Base-by-base conservation (phyloP, 768 basidiomycete genomes). In the Crassisporium funariophilum region DNA sequence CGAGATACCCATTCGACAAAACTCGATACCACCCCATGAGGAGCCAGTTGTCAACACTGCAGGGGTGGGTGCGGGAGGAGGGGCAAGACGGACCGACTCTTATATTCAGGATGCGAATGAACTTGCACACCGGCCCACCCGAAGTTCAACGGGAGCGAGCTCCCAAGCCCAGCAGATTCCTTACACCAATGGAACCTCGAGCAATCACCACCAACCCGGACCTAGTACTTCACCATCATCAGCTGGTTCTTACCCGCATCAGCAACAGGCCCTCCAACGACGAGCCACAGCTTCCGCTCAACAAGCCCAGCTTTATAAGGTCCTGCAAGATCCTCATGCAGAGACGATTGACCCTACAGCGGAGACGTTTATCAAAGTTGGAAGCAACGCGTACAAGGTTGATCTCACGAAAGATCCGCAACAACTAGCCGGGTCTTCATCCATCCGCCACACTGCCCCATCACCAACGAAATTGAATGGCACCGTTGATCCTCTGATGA, bases 351-450 rank as follows among this genome's bases (percentile, higher is more conserved):
- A 83, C 56, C 84, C 84, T 5, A 79, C 67, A 3, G 76, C 82
- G 9, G 76, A 83, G 53, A 84, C 80, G 3, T 88, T 76, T 61
- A 82, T 90, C 61, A 84, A 80, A 60, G 79, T 90, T 15, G 90
- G 88, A 2, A 68, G 71, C 23, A 78, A 79, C 40, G 73, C 84
- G 1, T 91, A 86, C 64, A 77, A 73, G 35, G 87, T 86, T 7
- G 84, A 89, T 63, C 75, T 78, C 13, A 71, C 61, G 38, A 78
- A 73, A 55, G 84, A 88, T 54, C 87, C 86, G n/a, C 85, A 86
- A 54, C 66, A 65, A 35, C 69, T 68, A 38, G 40, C 51, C n/a
- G 43, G 42, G 3, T 44, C 53, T 12, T 51, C 60, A 20, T 24
- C 54, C 5, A 53, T 52, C 31, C 47, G 55, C 17, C 49, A 49